Percentiles rank a stretch among this genome's conserved stretches.
Evolutionary conservation across 345 rosid genomes (phyloP).

Genomic region (Turritis glabra): DNA sequence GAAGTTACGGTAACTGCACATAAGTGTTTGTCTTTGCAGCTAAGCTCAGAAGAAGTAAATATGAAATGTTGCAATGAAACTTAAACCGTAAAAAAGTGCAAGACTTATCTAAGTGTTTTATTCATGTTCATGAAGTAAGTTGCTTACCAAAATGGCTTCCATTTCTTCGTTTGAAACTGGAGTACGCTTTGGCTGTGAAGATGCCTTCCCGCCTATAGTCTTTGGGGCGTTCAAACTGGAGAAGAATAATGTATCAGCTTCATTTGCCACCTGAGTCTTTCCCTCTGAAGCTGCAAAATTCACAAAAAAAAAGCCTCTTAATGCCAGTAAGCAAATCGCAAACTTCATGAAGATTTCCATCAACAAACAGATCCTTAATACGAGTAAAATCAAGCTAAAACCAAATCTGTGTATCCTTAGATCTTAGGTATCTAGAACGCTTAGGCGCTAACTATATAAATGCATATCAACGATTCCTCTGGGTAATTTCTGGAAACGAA

Average conservation of each 20-base stretch:
- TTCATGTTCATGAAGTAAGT: neutral
- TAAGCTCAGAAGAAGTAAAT: neutral
- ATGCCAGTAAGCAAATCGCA: neutral
- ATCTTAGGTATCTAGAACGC: constrained; percentile 13
- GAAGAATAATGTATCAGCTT: constrained; percentile 55
- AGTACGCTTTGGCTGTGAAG: constrained; percentile 81
- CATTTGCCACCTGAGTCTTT: constrained; percentile 43
- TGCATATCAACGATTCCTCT: neutral
- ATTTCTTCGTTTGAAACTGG: constrained; percentile 83
- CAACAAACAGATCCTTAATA: neutral
- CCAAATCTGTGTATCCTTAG: neutral
- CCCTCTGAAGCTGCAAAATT: constrained; percentile 46
- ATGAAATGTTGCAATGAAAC: neutral
- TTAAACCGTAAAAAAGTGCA: neutral
- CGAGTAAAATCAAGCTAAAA: neutral
- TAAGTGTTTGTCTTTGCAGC: neutral
- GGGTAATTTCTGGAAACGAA: neutral
- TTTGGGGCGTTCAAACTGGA: constrained; percentile 48
- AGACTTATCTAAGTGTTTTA: neutral
- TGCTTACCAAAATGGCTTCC: constrained; percentile 75
- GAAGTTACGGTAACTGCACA: neutral
- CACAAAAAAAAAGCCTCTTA: neutral
- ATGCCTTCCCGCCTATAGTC: constrained; percentile 78
- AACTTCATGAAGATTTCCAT: neutral
- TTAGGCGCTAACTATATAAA: neutral